These are phyloP conservation scores for Stenocarpella maydis DNA, from an alignment of 2,329 filamentous ascomycete genomes.

Conservation along the genomic window DNA sequence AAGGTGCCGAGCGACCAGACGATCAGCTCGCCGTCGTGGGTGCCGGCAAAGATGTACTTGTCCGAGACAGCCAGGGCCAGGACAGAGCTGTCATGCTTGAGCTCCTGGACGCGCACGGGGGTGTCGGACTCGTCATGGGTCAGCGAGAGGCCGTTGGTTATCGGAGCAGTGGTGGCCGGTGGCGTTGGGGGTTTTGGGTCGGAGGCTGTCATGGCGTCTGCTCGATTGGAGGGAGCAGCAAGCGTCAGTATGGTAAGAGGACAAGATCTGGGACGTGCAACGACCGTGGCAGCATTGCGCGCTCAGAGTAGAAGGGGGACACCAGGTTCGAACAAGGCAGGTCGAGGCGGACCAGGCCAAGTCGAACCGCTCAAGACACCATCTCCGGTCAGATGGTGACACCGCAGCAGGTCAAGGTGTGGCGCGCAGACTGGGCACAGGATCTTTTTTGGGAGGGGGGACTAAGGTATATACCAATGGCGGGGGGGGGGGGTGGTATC, in stretches of 20 bases:
- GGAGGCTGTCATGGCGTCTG: slow-evolving; percentile 10
- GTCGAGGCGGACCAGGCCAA: neutral
- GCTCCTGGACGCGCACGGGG: slow-evolving; percentile 76
- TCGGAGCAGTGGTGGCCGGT: neutral
- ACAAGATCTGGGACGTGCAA: neutral
- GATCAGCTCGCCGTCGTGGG: slow-evolving; percentile 91
- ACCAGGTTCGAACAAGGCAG: neutral
- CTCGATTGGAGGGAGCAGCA: neutral
- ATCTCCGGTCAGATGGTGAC: neutral
- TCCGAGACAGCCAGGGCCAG: slow-evolving; percentile 84
- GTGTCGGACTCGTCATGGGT: slow-evolving; percentile 34
- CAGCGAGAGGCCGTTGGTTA: slow-evolving; percentile 24
- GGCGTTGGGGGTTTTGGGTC: neutral
- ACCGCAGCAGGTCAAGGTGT: neutral
- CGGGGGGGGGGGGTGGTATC: neutral
- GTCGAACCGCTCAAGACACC: neutral
- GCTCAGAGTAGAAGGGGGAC: neutral
- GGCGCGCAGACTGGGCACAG: neutral
- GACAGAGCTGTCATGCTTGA: slow-evolving; percentile 80
- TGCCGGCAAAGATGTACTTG: slow-evolving; percentile 86
- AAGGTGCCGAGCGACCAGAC: slow-evolving; percentile 92
- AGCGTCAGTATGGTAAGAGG: slow-evolving; percentile 2
- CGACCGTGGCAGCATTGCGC: neutral
- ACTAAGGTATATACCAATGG: slow-evolving; percentile 1
- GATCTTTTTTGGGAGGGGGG: neutral